Conservation (phyloP, 2,329 filamentous ascomycete genomes). For the Leptographium wingfieldii region DNA sequence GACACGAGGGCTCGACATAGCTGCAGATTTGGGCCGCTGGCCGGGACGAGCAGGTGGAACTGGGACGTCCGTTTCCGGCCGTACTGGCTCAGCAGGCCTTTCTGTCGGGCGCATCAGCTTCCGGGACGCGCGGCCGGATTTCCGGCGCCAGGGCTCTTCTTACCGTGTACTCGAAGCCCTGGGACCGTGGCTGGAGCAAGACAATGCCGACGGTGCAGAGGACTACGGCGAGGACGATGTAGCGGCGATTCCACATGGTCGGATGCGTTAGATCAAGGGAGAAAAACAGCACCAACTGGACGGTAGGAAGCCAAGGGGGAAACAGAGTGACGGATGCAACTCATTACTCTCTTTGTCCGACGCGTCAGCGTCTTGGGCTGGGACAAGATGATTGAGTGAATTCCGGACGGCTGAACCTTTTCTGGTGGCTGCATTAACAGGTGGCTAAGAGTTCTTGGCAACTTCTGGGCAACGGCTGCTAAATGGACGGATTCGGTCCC, state of each 20-base stretch:
- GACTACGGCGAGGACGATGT: background rate
- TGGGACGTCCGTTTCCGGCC: background rate
- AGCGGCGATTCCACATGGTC: slow-evolving; percentile 3
- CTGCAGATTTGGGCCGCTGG: background rate
- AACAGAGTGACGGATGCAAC: background rate
- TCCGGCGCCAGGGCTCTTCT: background rate
- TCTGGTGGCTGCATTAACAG: background rate
- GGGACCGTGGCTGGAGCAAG: background rate
- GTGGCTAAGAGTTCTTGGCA: background rate
- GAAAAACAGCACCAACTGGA: background rate
- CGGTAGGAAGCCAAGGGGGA: background rate
- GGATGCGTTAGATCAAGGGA: background rate
- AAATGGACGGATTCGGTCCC: background rate
- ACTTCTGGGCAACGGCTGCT: background rate
- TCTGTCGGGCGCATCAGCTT: background rate
- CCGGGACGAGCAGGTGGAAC: slow-evolving; percentile 1
- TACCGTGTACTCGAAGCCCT: background rate
- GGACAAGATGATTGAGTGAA: background rate
- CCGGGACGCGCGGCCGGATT: too few relatives aligned
- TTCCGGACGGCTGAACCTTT: background rate
- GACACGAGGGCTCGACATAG: slow-evolving; percentile 2
- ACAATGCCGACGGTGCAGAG: background rate
- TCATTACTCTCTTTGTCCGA: background rate
- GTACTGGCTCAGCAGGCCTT: background rate
- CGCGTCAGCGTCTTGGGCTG: background rate